Evolutionary conservation across 225 moss, liverwort and hornwort genomes (phyloP).

Genomic region (Polytrichum formosum): DNA sequence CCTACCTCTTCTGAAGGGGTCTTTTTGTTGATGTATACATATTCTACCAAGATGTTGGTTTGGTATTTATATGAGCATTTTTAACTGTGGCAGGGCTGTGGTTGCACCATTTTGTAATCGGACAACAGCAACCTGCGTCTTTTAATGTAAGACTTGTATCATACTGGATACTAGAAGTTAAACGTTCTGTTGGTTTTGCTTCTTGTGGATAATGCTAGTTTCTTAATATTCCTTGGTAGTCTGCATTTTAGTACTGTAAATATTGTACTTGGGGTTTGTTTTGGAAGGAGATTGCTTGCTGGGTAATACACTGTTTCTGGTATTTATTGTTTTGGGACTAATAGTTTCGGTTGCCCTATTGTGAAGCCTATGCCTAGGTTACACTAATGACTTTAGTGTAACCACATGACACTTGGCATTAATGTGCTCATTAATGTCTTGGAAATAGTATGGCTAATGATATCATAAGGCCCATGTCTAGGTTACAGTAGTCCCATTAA

Average conservation of each 20-base stretch:
- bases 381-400: too few species aligned
- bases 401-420: too few species aligned
- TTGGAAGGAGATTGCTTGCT: not conserved
- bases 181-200: not conserved
- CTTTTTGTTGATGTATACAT: not conserved
- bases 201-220: too few species aligned
- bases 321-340: not conserved
- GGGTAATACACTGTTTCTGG: not conserved
- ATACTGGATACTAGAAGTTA: not conserved
- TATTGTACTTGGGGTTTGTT: too few species aligned
- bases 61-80: not conserved
- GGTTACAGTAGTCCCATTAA: too few species aligned
- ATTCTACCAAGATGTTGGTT: not conserved
- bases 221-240: too few species aligned
- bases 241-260: too few species aligned
- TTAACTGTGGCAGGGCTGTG: constrained; percentile 28
- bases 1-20: not conserved
- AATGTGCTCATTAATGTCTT: too few species aligned
- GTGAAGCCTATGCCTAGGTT: too few species aligned
- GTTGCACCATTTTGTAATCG: constrained; percentile 48
- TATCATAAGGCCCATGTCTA: too few species aligned
- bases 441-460: too few species aligned
- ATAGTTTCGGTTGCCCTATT: too few species aligned
- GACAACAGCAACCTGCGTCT: constrained; percentile 9
- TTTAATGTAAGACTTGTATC: constrained; percentile 24